These are phyloP conservation scores for Olyra latifolia DNA, from an alignment of 176 grass and related monocot genomes.

Conservation along the genomic window DNA sequence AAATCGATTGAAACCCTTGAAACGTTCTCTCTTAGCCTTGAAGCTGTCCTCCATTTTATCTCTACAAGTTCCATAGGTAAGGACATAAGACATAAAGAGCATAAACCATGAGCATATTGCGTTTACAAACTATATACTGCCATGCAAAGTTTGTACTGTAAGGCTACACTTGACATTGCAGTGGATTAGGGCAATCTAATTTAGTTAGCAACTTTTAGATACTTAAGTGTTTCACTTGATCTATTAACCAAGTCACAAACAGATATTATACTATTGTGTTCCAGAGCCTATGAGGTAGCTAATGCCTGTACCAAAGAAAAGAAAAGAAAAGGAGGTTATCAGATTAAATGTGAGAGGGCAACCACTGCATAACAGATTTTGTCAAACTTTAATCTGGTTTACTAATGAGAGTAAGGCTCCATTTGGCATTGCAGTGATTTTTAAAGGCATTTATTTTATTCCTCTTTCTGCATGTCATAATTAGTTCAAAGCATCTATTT, in stretches of 20 bases:
- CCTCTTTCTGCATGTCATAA: background rate
- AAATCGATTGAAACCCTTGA: conserved; percentile 87
- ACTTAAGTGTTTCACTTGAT: background rate
- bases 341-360: background rate
- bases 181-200: background rate
- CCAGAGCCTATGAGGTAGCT: background rate
- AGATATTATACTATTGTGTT: background rate
- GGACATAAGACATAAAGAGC: background rate
- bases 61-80: conserved; percentile 47
- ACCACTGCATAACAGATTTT: background rate
- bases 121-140: background rate
- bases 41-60: conserved; percentile 90
- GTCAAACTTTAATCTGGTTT: background rate
- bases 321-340: background rate
- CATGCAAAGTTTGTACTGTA: background rate
- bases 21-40: conserved; percentile 88
- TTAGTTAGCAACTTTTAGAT: background rate
- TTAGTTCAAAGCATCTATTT: background rate
- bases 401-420: background rate
- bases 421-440: background rate
- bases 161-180: background rate
- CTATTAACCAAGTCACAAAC: background rate
- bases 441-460: background rate
- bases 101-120: background rate
- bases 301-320: background rate